Evolutionary conservation across 306 rosid species (phyloP), one percentile per base, ranked within the genome.

Genomic region (Cicer chorassanicum): DNA sequence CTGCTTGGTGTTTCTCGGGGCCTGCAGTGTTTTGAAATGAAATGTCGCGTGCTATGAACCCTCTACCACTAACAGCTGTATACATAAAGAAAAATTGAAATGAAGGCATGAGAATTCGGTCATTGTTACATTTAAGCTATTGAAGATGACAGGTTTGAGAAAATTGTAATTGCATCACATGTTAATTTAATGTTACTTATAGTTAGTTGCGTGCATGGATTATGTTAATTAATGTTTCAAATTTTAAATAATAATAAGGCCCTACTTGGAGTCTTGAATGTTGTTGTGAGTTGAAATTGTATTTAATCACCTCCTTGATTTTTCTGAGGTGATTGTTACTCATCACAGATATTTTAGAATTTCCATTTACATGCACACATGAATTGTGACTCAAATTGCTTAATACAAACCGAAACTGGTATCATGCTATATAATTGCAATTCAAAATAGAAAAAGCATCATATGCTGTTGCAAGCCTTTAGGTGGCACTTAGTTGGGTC

Each of bases 11-110:
- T 72, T 92, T 94, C 79, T 78, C 74, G 0, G 97, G 86, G 0
- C 97, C 99, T 11, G 99, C 96, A 0, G 92, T 90, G 86, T 94
- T 94, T 76, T 88, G 88, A 15, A 94, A 87, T 5, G 93, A 73
- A 12, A 94, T 81, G 78, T 88, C 95, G 15, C 95, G 74, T 18
- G 89, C 96, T 81, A 94, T 92, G 87, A 91, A 92, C 1, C 93
- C 93, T 80, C 90, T 85, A 1, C 96, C 97, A 60, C 93, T 92
- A 3, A 90, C 98, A 24, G 92, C 99, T 93, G 82, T 83, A 78
- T 55, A 70, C 4, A 56, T 11, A 21, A 24, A 2, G 12, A 41
- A 15, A 34, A 38, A 65, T 0, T 29, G 16, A 63, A 40, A 45
- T 1, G 14, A 56, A 21, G 63, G 8, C 21, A 11, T 38, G 21